Base-by-base conservation (phyloP, 2,329 filamentous ascomycete genomes). In the Cytospora paraplurivora region DNA sequence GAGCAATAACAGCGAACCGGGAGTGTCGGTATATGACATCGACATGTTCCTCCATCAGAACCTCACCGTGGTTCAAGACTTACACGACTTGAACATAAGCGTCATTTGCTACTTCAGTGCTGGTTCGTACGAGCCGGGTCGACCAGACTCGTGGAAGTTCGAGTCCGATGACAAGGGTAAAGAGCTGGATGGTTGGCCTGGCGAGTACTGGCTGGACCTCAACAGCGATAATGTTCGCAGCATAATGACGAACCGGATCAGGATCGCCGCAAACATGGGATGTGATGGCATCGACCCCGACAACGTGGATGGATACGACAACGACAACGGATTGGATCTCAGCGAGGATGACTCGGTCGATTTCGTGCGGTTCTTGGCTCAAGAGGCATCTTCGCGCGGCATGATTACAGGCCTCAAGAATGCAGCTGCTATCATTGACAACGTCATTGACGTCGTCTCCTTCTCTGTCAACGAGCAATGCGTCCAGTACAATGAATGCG, bases 81-180 rank as follows among this genome's bases (percentile, higher is more conserved):
- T 88, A 15, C 81, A 87, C 50, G 67, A 68, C 3, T 70, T 79
- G 34, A 82, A 81, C 10, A 84, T 84, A 70, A 86, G 83, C 66
- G 84, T 91, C 60, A 87, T 92, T 64, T 92, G 89, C 77, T 92
- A 92, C 75, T 92, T 92, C 76, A 88, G 85, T 58, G 88, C 87
- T 0, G 89, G 89, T 1, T 88, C 85, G 8, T 90, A 83, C 69
- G 89, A 92, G 74, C 72, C 85, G 58, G 85, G 82, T 77, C 81
- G 89, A 3, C 74, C 79, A 0, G 89, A 92, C 71, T 79, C 80
- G 19, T 71, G 70, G 35, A 69, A 82, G 6, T 91, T 91, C 70
- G 70, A 76, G 8, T 66, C 77, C 1, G 72, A 74, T 0, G 88
- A 91, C 67, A 72, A 86, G 50, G 89, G 88, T 21, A 79, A 80